Evolutionary conservation across 78 protist species (phyloP).

Genomic region (Dictyostelium discoideum): DNA sequence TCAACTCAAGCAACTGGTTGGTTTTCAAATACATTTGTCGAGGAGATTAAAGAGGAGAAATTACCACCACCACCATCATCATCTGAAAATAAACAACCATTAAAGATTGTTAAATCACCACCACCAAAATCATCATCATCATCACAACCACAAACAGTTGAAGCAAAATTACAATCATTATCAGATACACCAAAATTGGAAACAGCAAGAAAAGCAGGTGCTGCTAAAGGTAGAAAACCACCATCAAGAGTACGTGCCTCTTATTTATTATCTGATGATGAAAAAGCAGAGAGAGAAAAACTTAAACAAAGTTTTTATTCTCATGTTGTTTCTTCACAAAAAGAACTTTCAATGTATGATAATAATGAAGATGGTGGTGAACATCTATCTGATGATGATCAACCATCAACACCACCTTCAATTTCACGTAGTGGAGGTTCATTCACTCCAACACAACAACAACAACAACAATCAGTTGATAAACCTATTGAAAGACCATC

Average conservation of each 20-base stretch:
- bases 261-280: constrained; percentile 43
- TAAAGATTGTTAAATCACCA: not conserved
- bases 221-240: constrained; percentile 65
- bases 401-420: not conserved
- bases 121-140: constrained; percentile 28
- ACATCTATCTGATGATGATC: not conserved
- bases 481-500: not conserved
- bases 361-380: not conserved
- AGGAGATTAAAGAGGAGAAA: constrained; percentile 41
- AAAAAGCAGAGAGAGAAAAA: constrained; percentile 60
- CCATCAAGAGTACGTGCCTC: constrained; percentile 65
- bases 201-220: constrained; percentile 45
- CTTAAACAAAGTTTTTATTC: constrained; percentile 18
- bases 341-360: not conserved
- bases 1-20: constrained; percentile 46
- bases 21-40: constrained; percentile 69
- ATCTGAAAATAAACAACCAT: not conserved
- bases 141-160: not conserved
- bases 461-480: not conserved
- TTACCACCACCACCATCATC: not conserved
- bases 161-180: constrained; percentile 19
- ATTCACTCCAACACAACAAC: not conserved
- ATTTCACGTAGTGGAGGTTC: not conserved
- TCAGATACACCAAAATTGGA: constrained; percentile 64
- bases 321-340: constrained; percentile 18